phyloP scores from a whole-genome alignment of 768 basidiomycete species.

The Filobasidium wieringae region DNA sequence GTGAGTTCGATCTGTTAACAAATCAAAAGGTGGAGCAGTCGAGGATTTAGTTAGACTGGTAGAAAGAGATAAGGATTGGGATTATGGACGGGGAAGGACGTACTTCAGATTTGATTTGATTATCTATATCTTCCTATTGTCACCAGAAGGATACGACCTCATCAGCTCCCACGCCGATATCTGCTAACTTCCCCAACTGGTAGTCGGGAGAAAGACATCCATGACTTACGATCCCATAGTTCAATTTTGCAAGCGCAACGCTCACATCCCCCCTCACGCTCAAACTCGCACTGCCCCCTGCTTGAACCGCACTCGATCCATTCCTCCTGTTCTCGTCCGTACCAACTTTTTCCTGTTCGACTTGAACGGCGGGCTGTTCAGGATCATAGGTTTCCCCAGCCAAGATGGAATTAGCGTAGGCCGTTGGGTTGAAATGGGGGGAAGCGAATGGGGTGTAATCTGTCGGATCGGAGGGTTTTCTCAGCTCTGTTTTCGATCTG shows the following conservation, averaged over 20 bases:
- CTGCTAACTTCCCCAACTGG: background rate
- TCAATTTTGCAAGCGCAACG: constrained; percentile 74
- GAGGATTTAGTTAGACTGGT: background rate
- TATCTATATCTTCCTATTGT: constrained; percentile 64
- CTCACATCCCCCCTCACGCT: constrained; percentile 68
- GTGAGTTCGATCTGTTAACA: constrained; percentile 15
- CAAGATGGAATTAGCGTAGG: constrained; percentile 81
- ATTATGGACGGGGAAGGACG: constrained; percentile 32
- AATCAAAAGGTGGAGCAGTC: background rate
- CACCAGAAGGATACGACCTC: background rate
- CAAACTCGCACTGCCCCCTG: constrained; percentile 2
- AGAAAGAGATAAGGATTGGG: background rate
- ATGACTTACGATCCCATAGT: constrained; percentile 55
- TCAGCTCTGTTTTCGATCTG: background rate
- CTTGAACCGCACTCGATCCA: constrained; percentile 20
- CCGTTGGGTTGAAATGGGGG: constrained; percentile 68
- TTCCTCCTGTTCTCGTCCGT: background rate
- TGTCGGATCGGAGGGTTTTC: background rate
- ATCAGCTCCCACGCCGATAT: constrained; percentile 6
- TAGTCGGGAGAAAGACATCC: no score
- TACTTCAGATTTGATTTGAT: constrained; percentile 76
- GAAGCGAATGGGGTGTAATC: constrained; percentile 67
- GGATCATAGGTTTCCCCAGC: constrained; percentile 66
- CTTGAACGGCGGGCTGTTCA: constrained; percentile 34
- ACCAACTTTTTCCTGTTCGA: background rate